phyloP scores from a whole-genome alignment of 192 early-diverging fungal species.

The Phycomyces blakesleeanus region DNA sequence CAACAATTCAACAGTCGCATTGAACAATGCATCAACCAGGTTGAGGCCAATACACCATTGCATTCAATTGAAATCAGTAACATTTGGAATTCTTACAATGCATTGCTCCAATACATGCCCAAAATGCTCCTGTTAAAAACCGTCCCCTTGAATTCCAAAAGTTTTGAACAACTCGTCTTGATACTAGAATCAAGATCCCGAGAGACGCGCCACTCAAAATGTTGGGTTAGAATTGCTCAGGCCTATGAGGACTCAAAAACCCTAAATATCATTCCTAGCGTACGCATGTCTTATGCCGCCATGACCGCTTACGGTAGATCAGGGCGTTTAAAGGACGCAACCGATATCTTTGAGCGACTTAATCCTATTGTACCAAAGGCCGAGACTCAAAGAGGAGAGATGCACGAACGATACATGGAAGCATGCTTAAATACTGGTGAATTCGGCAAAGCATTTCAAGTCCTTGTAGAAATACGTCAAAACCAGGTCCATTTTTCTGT shows the following conservation, averaged over 20 bases:
- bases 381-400: background rate
- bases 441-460: background rate
- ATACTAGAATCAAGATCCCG: background rate
- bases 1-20: too few relatives aligned
- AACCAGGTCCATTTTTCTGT: background rate
- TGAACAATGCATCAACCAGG: too few relatives aligned
- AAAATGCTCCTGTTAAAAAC: too few relatives aligned
- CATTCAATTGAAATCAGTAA: too few relatives aligned
- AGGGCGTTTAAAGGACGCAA: background rate
- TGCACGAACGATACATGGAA: slow-evolving; percentile 1
- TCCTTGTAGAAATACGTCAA: background rate
- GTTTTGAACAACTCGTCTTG: slow-evolving; percentile 5
- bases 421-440: background rate
- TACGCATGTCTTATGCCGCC: background rate
- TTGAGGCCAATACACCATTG: too few relatives aligned
- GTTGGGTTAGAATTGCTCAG: slow-evolving; percentile 1
- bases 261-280: background rate
- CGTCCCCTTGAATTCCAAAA: background rate
- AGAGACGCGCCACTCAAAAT: background rate
- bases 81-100: too few relatives aligned
- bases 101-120: too few relatives aligned
- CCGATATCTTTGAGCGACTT: background rate
- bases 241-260: slow-evolving; percentile 10
- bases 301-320: slow-evolving; percentile 3
- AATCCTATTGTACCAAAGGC: background rate